These are phyloP conservation scores for Barnettozyma wickerhamii DNA, from an alignment of 805 yeast species.

Conservation along the genomic window DNA sequence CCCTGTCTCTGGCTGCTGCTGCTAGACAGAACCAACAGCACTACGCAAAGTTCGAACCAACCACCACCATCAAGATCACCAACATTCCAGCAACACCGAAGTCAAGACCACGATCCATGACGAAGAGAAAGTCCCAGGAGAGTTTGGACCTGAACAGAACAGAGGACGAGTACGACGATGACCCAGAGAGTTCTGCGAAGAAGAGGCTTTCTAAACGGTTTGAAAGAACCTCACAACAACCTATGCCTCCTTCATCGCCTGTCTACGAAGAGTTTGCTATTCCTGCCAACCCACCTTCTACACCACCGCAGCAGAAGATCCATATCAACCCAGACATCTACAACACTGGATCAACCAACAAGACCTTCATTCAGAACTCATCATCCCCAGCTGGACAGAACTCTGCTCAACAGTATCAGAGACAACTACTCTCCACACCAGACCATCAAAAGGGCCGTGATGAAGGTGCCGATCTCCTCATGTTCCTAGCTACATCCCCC, in stretches of 20 bases:
- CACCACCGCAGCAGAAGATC: slow-evolving; percentile 26
- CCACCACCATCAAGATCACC: not conserved
- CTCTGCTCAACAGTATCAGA: slow-evolving; percentile 7
- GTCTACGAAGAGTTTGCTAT: slow-evolving; percentile 18
- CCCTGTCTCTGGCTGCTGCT: not conserved
- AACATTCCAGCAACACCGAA: slow-evolving; percentile 1
- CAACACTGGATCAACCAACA: slow-evolving; percentile 25
- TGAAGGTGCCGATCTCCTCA: slow-evolving; percentile 79
- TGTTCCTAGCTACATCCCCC: slow-evolving; percentile 83
- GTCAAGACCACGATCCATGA: slow-evolving; percentile 4
- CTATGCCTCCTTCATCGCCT: slow-evolving; percentile 26
- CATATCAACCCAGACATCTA: slow-evolving; percentile 21
- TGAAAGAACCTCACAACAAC: slow-evolving; percentile 3
- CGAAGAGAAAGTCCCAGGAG: slow-evolving; percentile 19
- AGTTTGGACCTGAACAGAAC: slow-evolving; percentile 21
- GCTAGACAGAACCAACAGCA: not conserved
- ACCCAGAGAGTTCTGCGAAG: not conserved
- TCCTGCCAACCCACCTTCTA: slow-evolving; percentile 21
- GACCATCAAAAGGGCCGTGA: slow-evolving; percentile 24
- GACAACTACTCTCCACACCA: slow-evolving; percentile 20
- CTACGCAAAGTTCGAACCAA: not conserved
- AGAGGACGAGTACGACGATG: slow-evolving; percentile 19
- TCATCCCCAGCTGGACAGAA: slow-evolving; percentile 14
- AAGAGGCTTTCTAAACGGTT: not conserved
- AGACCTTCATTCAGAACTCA: slow-evolving; percentile 22